Evolutionary conservation across 2,329 filamentous ascomycete species (phyloP), one percentile per base, ranked within the genome.

Genomic region (Hypoxylon sp.): DNA sequence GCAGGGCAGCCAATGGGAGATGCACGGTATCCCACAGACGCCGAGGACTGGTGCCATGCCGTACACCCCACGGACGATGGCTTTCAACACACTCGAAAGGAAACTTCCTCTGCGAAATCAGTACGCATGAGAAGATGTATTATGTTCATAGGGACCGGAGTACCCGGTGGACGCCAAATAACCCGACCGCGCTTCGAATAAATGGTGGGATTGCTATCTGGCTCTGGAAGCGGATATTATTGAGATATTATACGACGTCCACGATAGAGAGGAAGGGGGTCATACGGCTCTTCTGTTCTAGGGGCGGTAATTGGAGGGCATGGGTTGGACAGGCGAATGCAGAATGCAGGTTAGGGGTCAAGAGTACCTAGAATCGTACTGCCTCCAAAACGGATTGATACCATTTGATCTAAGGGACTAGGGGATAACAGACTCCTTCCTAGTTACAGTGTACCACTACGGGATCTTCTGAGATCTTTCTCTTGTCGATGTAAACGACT

Each of bases 21-120:
- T 89, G 84, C 83, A 85, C 60, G 80, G 80, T 67, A 83, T 87
- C 1, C 79, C 80, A 1, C 69, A 70, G 29, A 79, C 79, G 19
- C 78, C 78, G 27, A 71, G 74, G 29, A 75, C 74, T 4, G 74
- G 73, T 5, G 68, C 72, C 9, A 70, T 81, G 68, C 86, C 87
- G 0, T 91, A 84, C 68, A 91, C 89, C 5, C 90, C 89, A 5
- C 78, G 90, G 69, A 91, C 90, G 14, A 83, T 87, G 75, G 90
- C 90, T 1, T 92, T 92, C 75, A 84, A 91, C 73, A 84, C 85
- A 11, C 79, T 90, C 50, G 86, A 90, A 67, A 79, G 87, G 60
- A 85, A 85, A 72, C 75, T 89, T 63, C 87, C 87, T 2, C 74
- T 87, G 50, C 80, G 85, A 55, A 71, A 77, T 25, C 73, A 80